These are phyloP conservation scores for Amborella trichopoda DNA, from an alignment of 164 flowering plant species.

Conservation along the genomic window DNA sequence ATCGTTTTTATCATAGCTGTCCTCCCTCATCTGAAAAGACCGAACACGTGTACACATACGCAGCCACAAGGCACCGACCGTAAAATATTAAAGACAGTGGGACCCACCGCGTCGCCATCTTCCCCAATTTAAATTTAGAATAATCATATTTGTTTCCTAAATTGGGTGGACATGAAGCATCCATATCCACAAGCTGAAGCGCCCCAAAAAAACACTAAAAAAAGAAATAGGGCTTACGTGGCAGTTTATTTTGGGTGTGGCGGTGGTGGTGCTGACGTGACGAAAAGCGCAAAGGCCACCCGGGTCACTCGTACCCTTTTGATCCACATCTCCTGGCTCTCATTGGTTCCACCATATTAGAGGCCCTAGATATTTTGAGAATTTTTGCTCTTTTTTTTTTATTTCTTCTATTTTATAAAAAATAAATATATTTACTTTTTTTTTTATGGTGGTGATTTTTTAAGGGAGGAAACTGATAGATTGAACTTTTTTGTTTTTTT, in stretches of 20 bases:
- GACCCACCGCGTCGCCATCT: no score
- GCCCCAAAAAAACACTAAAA: background rate
- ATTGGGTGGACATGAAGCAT: conserved; percentile 6
- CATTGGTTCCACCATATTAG: conserved; percentile 3
- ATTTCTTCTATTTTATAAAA: background rate
- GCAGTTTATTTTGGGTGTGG: conserved; percentile 1
- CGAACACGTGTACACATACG: no score
- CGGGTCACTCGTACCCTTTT: conserved; percentile 6
- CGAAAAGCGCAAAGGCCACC: conserved; percentile 16
- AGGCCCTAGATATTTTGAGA: conserved; percentile 16
- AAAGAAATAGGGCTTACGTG: conserved; percentile 6
- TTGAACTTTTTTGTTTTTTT: background rate
- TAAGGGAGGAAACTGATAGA: background rate
- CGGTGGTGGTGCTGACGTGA: conserved; percentile 20
- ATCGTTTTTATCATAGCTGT: no score
- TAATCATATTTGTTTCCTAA: no score
- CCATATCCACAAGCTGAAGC: conserved; percentile 2
- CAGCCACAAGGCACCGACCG: no score
- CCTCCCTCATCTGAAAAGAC: no score
- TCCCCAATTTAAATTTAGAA: background rate
- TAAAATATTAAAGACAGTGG: no score
- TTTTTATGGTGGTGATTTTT: background rate
- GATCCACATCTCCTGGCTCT: conserved; percentile 12
- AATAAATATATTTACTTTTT: background rate
- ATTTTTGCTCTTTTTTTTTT: conserved; percentile 2